Percentiles rank a stretch among this genome's conserved stretches.
These are phyloP conservation scores for Aegle marmelos DNA, from an alignment of 345 rosid genomes.

Conservation along the genomic window DNA sequence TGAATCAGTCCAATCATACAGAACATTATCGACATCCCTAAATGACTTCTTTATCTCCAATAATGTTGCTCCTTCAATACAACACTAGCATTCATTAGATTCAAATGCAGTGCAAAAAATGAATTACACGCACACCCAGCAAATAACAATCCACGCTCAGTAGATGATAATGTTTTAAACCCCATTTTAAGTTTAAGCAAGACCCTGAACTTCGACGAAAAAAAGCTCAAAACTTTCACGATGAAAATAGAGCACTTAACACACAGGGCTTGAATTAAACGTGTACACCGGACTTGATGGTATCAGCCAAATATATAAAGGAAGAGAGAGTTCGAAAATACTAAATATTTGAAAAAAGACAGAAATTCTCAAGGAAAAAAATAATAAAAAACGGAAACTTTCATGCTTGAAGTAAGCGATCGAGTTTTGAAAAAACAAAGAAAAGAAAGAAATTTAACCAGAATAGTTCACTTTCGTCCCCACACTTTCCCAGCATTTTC, in stretches of 20 bases:
- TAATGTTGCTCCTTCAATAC: conserved; percentile 55
- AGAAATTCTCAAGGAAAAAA: background rate
- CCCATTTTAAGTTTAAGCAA: background rate
- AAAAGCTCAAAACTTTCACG: background rate
- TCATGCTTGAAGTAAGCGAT: background rate
- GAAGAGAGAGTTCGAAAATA: too few species aligned
- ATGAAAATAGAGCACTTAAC: background rate
- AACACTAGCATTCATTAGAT: background rate
- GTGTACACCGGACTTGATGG: background rate
- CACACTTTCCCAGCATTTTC: conserved; percentile 10
- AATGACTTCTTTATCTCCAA: conserved; percentile 94
- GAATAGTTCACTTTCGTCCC: background rate
- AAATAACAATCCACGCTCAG: background rate
- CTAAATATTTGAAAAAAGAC: background rate
- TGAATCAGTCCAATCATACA: conserved; percentile 81
- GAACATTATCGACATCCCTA: conserved; percentile 83
- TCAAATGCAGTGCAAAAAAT: background rate
- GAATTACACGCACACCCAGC: background rate
- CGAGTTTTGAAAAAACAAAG: background rate
- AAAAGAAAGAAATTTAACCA: background rate
- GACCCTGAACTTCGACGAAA: background rate
- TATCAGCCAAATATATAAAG: background rate
- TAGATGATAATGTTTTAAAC: background rate
- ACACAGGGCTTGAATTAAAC: conserved; percentile 1
- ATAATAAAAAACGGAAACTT: background rate